Percentiles rank a stretch among this genome's conserved stretches.
Conservation (phyloP, 2,329 filamentous ascomycete species). For the Xylariaceae sp. region DNA sequence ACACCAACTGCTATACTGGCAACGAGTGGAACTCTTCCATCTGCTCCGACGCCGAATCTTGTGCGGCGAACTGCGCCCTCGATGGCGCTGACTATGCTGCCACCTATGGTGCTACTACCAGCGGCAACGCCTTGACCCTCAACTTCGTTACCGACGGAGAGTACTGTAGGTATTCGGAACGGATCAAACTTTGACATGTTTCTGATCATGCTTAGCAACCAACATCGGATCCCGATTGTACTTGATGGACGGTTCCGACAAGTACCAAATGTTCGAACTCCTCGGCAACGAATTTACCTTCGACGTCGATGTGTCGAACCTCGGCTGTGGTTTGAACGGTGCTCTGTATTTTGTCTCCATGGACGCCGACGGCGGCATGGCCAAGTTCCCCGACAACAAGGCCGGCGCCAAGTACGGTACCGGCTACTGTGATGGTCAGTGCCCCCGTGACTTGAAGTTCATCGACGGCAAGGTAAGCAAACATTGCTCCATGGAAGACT, state of each 20-base stretch:
- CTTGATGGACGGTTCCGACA: constrained; percentile 49
- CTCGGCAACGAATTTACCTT: constrained; percentile 59
- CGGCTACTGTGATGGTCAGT: constrained; percentile 50
- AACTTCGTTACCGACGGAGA: constrained; percentile 47
- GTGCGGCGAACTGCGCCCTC: constrained; percentile 39
- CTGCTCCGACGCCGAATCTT: constrained; percentile 36
- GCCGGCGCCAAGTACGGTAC: constrained; percentile 53
- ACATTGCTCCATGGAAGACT: background rate
- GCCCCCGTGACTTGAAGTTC: constrained; percentile 46
- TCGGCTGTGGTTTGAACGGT: constrained; percentile 60
- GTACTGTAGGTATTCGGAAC: constrained; percentile 23
- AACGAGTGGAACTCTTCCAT: constrained; percentile 35
- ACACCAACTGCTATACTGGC: constrained; percentile 46
- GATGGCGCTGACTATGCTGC: constrained; percentile 41
- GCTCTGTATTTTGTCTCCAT: constrained; percentile 56
- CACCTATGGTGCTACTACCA: constrained; percentile 45
- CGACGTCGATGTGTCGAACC: constrained; percentile 58
- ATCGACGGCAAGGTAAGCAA: constrained; percentile 39
- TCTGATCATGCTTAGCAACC: constrained; percentile 17
- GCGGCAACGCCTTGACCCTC: constrained; percentile 42
- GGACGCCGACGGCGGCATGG: constrained; percentile 49
- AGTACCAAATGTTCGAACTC: constrained; percentile 56
- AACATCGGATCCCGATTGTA: constrained; percentile 50
- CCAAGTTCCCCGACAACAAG: constrained; percentile 42
- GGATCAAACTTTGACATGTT: background rate